Conservation (phyloP, 371 early-diverging fungal genomes). For the Mucor racemosus region DNA sequence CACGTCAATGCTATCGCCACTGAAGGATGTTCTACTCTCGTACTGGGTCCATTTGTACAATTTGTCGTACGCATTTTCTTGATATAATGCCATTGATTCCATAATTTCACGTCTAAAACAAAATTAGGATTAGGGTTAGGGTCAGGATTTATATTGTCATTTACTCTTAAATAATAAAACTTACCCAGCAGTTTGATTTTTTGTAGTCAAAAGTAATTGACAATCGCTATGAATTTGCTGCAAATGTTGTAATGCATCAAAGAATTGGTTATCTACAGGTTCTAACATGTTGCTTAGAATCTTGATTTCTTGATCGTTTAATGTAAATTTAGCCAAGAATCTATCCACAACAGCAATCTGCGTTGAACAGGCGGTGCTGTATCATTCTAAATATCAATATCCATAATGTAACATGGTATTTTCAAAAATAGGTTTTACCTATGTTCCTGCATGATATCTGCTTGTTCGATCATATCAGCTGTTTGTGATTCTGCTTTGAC, state of each 20-base stretch:
- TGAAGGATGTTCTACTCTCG: slow-evolving; percentile 70
- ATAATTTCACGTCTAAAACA: slow-evolving; percentile 73
- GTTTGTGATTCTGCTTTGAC: slow-evolving; percentile 60
- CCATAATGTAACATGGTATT: too few relatives aligned
- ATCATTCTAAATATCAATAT: background rate
- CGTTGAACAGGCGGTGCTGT: slow-evolving; percentile 56
- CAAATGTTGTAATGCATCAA: slow-evolving; percentile 75
- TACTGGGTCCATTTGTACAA: slow-evolving; percentile 81
- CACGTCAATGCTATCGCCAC: slow-evolving; percentile 76
- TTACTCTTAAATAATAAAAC: background rate
- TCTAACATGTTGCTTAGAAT: slow-evolving; percentile 56
- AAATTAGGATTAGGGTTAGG: background rate
- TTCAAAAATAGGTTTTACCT: slow-evolving; percentile 37
- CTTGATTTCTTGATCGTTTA: slow-evolving; percentile 67
- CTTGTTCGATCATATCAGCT: slow-evolving; percentile 67
- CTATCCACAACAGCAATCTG: slow-evolving; percentile 58
- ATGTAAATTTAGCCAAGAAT: slow-evolving; percentile 73
- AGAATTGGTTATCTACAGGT: slow-evolving; percentile 66
- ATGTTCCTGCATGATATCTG: slow-evolving; percentile 64
- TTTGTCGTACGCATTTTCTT: slow-evolving; percentile 78
- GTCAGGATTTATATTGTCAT: background rate
- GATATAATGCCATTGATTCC: slow-evolving; percentile 72
- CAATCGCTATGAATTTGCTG: slow-evolving; percentile 80
- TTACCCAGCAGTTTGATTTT: slow-evolving; percentile 81
- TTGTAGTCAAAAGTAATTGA: slow-evolving; percentile 73